Base-by-base conservation (phyloP, 192 early-diverging fungal genomes). In the Gaertneriomyces sp. region DNA sequence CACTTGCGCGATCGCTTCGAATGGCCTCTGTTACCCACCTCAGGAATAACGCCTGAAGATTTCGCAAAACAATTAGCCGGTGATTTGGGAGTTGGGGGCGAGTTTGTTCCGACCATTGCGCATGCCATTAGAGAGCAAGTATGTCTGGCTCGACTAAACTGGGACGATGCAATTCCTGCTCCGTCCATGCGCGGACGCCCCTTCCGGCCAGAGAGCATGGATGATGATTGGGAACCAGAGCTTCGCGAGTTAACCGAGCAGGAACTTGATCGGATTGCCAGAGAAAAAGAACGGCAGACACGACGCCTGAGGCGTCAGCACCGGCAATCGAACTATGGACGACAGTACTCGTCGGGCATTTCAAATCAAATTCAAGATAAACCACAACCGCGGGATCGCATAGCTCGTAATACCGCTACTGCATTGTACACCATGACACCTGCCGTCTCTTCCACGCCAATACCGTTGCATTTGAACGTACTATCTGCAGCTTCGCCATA, bases 1-100 rank as follows among this genome's bases (percentile, higher is more conserved):
- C 85, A 91, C 68, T 71, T 93, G 44, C 77, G 87, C n/a, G 95
- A 97, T 70, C 83, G 87, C 8, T 88, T 97, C 63, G 93, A 95
- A 80, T 97, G 95, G 95, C 92, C 94, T 51, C 78, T 95, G 14
- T 80, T 76, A 17, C 81, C 85, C 33, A 72, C 82, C 49, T 80
- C 68, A 73, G 65, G 64, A 43, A 16, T 70, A 19, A 60, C 71
- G 46, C 92, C 92, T 3, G 92, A 92, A 63, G 84, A 82, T 33
- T 93, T 93, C 70, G 82, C 86, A 40, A 70, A 74, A 12, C 79
- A 79, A 33, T 58, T 92, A 53, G 77, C 85, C 2, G 74, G 84
- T 25, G 92, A 93, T 61, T 64, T 93, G 38, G 90, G 90, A 5
- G 72, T 93, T 42, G 90, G 89, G 0, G 88, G 89, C 8, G 90